These are phyloP conservation scores for Zostera marina DNA, from an alignment of 116 monocot genomes.

Conservation along the genomic window DNA sequence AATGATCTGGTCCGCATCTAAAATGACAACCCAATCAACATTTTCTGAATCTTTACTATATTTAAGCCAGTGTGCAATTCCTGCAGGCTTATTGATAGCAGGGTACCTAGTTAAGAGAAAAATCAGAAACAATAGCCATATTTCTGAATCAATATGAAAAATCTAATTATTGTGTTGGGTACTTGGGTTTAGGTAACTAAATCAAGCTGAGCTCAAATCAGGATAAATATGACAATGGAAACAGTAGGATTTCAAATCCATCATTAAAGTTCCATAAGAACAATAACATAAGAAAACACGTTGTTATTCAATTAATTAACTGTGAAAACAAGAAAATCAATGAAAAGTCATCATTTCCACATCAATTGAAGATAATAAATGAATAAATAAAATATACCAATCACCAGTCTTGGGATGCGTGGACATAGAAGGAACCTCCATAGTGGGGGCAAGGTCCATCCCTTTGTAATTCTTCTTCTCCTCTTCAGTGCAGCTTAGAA, in stretches of 20 bases:
- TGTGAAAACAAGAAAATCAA: too few species aligned
- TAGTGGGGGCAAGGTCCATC: slow-evolving; percentile 76
- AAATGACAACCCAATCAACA: slow-evolving; percentile 97
- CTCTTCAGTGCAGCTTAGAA: slow-evolving; percentile 83
- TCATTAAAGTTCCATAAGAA: too few species aligned
- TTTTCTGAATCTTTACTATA: slow-evolving; percentile 78
- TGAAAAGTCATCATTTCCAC: not conserved
- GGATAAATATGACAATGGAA: not conserved
- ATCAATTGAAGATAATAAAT: not conserved
- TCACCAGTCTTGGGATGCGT: slow-evolving; percentile 84
- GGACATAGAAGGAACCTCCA: slow-evolving; percentile 91
- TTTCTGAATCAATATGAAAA: not conserved
- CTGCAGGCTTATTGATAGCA: slow-evolving; percentile 97
- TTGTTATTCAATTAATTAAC: too few species aligned
- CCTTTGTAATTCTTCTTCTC: slow-evolving; percentile 55
- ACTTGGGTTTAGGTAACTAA: too few species aligned
- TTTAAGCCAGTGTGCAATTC: slow-evolving; percentile 85
- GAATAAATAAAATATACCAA: slow-evolving; percentile 26
- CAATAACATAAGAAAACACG: not conserved
- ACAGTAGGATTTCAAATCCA: too few species aligned
- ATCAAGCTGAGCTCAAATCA: not conserved
- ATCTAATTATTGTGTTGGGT: too few species aligned
- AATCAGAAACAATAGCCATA: not conserved
- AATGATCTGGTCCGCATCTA: slow-evolving; percentile 97
- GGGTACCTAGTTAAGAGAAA: slow-evolving; percentile 61